Conservation (phyloP, 495 filamentous ascomycete genomes). For the Neurospora hispaniola region DNA sequence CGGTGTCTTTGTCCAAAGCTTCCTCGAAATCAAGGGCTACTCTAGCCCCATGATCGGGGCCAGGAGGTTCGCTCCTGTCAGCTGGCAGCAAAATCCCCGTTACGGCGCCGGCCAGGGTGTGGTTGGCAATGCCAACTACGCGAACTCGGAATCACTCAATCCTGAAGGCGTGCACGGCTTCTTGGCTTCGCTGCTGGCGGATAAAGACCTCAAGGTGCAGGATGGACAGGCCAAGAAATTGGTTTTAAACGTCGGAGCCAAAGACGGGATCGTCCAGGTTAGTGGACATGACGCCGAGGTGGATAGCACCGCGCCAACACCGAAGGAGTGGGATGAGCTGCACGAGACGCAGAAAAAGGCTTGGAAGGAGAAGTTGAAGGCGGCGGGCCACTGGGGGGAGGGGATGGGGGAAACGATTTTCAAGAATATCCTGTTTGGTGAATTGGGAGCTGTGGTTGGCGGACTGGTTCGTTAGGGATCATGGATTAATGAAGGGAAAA, state of each 20-base stretch:
- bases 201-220: background rate
- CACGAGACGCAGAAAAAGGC: slow-evolving; percentile 40
- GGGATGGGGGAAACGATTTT: slow-evolving; percentile 64
- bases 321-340: slow-evolving; percentile 58
- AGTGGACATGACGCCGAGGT: slow-evolving; percentile 36
- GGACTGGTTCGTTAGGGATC: slow-evolving; percentile 28
- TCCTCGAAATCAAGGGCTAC: slow-evolving; percentile 56
- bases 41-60: slow-evolving; percentile 46
- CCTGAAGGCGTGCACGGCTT: background rate
- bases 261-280: slow-evolving; percentile 17
- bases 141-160: background rate
- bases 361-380: slow-evolving; percentile 60
- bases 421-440: slow-evolving; percentile 63
- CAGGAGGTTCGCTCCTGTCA: slow-evolving; percentile 12
- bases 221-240: slow-evolving; percentile 1
- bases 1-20: slow-evolving; percentile 51
- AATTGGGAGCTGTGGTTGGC: slow-evolving; percentile 49
- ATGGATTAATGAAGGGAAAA: background rate
- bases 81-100: slow-evolving; percentile 14
- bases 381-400: slow-evolving; percentile 63
- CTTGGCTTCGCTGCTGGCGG: background rate
- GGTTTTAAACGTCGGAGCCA: slow-evolving; percentile 12
- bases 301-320: slow-evolving; percentile 15
- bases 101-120: background rate
- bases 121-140: background rate